phyloP scores from a whole-genome alignment of 1,284 basidiomycete genomes.

The Sanghuangporus sanghuang region DNA sequence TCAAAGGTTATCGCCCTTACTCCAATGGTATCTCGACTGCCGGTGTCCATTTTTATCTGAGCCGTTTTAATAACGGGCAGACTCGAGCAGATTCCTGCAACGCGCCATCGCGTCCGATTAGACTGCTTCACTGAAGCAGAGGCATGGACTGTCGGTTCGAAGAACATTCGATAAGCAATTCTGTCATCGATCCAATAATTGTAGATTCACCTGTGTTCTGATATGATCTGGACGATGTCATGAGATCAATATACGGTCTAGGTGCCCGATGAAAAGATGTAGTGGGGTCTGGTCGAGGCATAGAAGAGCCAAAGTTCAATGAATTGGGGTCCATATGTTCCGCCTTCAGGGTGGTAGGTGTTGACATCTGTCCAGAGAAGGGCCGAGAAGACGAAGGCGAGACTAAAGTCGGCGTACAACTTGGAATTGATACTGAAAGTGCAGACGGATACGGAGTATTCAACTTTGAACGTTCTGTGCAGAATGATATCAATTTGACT shows the following conservation, averaged over 20 bases:
- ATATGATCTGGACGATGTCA: background rate
- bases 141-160: background rate
- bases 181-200: too few species aligned
- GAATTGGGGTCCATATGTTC: background rate
- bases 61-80: background rate
- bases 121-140: background rate
- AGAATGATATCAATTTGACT: background rate
- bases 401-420: background rate
- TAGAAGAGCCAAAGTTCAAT: background rate
- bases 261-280: background rate
- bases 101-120: background rate
- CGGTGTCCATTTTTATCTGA: slow-evolving; percentile 8
- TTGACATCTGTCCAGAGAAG: background rate
- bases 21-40: slow-evolving; percentile 15
- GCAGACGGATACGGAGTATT: background rate
- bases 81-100: background rate
- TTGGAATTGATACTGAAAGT: background rate
- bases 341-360: background rate
- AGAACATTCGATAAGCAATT: background rate
- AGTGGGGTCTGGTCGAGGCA: background rate
- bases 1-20: slow-evolving; percentile 20
- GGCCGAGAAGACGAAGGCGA: background rate
- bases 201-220: background rate
- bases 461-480: background rate
- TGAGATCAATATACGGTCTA: background rate